Base-by-base conservation (phyloP, 2,329 filamentous ascomycete genomes). In the Aspergillus cejpii region DNA sequence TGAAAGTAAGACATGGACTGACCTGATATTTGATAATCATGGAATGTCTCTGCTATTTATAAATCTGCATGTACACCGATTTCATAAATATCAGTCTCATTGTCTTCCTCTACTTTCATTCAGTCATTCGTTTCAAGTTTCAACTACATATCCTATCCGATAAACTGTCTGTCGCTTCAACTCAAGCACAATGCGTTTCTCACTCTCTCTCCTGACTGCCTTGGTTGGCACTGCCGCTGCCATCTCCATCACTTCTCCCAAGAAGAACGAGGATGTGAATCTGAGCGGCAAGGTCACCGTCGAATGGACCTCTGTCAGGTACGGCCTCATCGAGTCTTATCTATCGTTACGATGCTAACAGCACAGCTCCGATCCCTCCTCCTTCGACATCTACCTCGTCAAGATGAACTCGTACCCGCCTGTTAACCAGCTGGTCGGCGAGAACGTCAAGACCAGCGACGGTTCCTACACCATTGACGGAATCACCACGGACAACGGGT, bases 351-450 rank as follows among this genome's bases (percentile, higher is more conserved):
- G 10, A 27, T n/a, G 12, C 44, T 43, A 8, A 45, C n/a, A 28
- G 12, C 20, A 19, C 37, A 69, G 67, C 38, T 66, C 68, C 33
- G 71, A 74, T 43, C 66, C 69, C 0, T 40, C 56, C 3, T 58
- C 59, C 5, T 66, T 73, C 53, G 58, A 62, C 45, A 65, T 74
- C 51, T 55, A 66, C 33, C 57, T 73, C n/a, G 66, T 70, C 55
- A 69, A 72, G 45, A 57, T 66, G 41, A 58, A 59, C 48, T 53
- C 60, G 43, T 63, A 66, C 37, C 62, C 68, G 5, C 59, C 60
- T 2, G 53, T 64, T 6, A 48, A 56, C 19, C 56, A 60, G 17
- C 51, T 58, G 5, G 57, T 73, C 26, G 63, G 64, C 15, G 50
- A 58, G 14, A 56, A 63, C 36, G 60, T 72, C 24, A 60, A 70